These are phyloP conservation scores for Stemphylium lycopersici DNA, from an alignment of 2,329 filamentous ascomycete species.

Conservation along the genomic window DNA sequence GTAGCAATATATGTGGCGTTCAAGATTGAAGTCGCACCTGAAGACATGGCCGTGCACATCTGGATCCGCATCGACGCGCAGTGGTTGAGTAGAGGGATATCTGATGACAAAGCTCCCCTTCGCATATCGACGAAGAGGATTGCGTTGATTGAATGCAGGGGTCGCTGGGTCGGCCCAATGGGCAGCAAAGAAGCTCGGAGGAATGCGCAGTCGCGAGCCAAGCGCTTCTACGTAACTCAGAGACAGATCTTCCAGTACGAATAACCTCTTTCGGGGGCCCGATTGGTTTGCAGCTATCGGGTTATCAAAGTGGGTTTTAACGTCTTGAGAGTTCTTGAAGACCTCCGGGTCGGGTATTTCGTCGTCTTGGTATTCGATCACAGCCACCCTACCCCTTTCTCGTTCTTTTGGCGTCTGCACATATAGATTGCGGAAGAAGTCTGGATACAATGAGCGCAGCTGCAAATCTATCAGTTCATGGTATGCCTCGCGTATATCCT, in stretches of 20 bases:
- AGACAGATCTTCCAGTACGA: not conserved
- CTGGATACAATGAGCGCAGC: not conserved
- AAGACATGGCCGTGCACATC: not conserved
- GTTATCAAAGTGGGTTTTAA: not conserved
- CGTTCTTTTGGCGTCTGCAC: constrained; percentile 1
- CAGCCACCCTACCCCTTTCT: constrained; percentile 4
- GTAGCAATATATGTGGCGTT: constrained; percentile 13
- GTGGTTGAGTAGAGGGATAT: constrained; percentile 8
- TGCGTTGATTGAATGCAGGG: constrained; percentile 16
- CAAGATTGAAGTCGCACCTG: constrained; percentile 10
- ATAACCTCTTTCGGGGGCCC: not conserved
- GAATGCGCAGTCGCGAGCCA: constrained; percentile 11
- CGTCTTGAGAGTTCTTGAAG: not conserved
- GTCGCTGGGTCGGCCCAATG: constrained; percentile 17
- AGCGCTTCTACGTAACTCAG: not conserved
- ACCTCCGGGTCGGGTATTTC: not conserved
- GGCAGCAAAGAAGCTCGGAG: constrained; percentile 16
- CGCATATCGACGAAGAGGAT: constrained; percentile 10
- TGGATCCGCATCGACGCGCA: constrained; percentile 6
- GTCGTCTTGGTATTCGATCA: constrained; percentile 1
- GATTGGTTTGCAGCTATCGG: not conserved
- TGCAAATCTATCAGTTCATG: constrained; percentile 1
- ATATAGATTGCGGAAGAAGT: constrained; percentile 2
- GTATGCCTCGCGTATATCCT: constrained; percentile 5
- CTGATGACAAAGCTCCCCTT: constrained; percentile 6